Evolutionary conservation across 768 basidiomycete genomes (phyloP), one percentile per base, ranked within the genome.

Genomic region (Exidia glandulosa): DNA sequence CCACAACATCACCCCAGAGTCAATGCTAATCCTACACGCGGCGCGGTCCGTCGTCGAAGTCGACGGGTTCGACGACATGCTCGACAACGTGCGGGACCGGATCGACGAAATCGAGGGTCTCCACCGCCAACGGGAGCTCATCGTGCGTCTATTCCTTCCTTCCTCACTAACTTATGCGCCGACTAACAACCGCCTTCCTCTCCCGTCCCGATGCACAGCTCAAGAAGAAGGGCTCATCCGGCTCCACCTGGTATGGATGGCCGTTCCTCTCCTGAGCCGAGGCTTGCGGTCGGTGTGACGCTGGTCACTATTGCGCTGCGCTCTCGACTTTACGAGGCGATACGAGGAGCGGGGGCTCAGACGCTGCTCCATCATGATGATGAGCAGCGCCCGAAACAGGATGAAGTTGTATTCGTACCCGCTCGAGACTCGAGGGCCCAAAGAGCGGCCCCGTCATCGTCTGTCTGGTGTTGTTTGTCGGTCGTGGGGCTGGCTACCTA

Each of bases 41-140:
- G 88, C 88, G 34, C 76, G 80, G 63, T 77, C 85, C 64, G 84
- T 91, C 4, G 83, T 84, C 19, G 77, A 80, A 27, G 85, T 85
- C 69, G 83, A 86, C 54, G 90, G 82, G 9, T 94, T 94, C 66
- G 84, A 92, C 56, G 85, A 88, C n/a, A 67, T 84, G 34, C 77
- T 91, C 19, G 80, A 90, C 62, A 77, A 76, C 57, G 90, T 91
- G 4, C 77, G 88, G 56, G 81, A 81, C 61, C 77, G 93, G 14
- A 83, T 94, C 41, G 88, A 92, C 70, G 86, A 89, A 71, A 94
- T 94, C 66, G 92, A 94, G 73, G 87, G 85, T 70, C 67, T 92
- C 60, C 88, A 88, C 63, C 78, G 88, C 47, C 90, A 88, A 27
- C 74, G 86, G 60, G 88, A 90, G 71, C 70, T 90, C 23, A 23